These are phyloP conservation scores for Penicillium flavigenum DNA, from an alignment of 495 filamentous ascomycete genomes.

Conservation along the genomic window DNA sequence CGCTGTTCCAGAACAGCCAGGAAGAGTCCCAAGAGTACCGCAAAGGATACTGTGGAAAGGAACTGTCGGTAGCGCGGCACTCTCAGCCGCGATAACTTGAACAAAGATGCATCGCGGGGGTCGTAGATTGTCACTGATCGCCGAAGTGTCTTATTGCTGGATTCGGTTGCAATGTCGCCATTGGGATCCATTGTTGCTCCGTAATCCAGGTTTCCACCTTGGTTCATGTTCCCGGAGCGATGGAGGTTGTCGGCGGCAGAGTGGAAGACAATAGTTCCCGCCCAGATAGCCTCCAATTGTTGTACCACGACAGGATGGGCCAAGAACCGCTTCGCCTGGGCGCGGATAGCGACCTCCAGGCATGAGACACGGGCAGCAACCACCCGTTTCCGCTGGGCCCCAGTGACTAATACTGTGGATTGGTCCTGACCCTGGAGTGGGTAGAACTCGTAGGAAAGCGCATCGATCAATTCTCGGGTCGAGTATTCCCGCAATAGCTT, in stretches of 20 bases:
- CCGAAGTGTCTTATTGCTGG: slow-evolving; percentile 46
- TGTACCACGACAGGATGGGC: slow-evolving; percentile 87
- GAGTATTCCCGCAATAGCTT: slow-evolving; percentile 85
- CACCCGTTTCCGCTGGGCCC: slow-evolving; percentile 37
- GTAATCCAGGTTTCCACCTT: slow-evolving; percentile 30
- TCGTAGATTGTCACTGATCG: slow-evolving; percentile 86
- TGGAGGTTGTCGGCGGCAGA: slow-evolving; percentile 81
- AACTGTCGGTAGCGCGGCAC: slow-evolving; percentile 90
- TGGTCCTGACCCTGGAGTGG: slow-evolving; percentile 77
- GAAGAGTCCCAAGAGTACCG: slow-evolving; percentile 78
- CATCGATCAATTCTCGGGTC: slow-evolving; percentile 84
- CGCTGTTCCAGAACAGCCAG: slow-evolving; percentile 69
- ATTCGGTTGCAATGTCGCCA: slow-evolving; percentile 9
- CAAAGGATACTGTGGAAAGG: slow-evolving; percentile 80
- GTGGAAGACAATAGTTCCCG: slow-evolving; percentile 88
- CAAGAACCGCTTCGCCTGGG: slow-evolving; percentile 83
- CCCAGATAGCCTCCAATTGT: slow-evolving; percentile 94
- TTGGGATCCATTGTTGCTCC: slow-evolving; percentile 21
- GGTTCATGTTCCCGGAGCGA: slow-evolving; percentile 41
- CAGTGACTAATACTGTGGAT: slow-evolving; percentile 34
- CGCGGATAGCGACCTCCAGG: slow-evolving; percentile 86
- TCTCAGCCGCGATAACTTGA: slow-evolving; percentile 84
- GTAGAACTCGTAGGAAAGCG: slow-evolving; percentile 89
- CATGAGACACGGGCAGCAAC: slow-evolving; percentile 77
- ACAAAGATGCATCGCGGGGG: slow-evolving; percentile 80